phyloP scores from a whole-genome alignment of 208 protist species.

The Acanthamoeba royreba region DNA sequence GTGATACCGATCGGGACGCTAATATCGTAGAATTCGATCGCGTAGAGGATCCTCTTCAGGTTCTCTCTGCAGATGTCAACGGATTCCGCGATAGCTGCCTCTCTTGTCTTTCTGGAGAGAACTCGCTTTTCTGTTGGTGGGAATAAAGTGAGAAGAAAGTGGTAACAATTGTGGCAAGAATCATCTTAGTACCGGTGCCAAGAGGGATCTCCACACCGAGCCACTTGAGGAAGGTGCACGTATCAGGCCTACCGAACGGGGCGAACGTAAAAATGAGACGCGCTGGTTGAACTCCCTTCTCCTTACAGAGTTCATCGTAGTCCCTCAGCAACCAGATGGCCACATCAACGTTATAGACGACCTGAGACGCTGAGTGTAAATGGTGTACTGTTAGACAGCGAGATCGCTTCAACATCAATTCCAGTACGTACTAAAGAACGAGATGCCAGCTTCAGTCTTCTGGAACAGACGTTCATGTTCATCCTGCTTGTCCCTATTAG shows the following conservation, averaged over 20 bases:
- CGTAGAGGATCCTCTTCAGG: neutral
- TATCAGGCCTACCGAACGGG: neutral
- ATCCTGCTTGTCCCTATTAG: neutral
- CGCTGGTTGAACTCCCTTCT: neutral
- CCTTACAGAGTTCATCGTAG: conserved; percentile 15
- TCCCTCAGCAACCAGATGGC: neutral
- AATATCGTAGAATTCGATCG: neutral
- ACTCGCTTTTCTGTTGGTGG: neutral
- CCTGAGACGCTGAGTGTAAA: neutral
- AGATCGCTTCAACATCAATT: no score
- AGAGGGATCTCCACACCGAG: neutral
- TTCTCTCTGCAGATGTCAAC: neutral
- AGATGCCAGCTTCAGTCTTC: neutral
- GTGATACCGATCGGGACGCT: neutral
- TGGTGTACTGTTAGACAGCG: no score
- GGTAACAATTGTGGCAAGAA: neutral
- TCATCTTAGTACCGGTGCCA: neutral
- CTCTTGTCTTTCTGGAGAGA: neutral
- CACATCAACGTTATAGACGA: neutral
- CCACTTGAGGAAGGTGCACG: conserved; percentile 6
- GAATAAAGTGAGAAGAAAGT: neutral
- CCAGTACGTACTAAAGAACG: neutral
- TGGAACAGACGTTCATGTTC: neutral
- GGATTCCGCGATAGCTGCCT: neutral
- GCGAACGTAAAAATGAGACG: conserved; percentile 2